These are phyloP conservation scores for Lyophyllum decastes DNA, from an alignment of 768 basidiomycete species.

Conservation along the genomic window DNA sequence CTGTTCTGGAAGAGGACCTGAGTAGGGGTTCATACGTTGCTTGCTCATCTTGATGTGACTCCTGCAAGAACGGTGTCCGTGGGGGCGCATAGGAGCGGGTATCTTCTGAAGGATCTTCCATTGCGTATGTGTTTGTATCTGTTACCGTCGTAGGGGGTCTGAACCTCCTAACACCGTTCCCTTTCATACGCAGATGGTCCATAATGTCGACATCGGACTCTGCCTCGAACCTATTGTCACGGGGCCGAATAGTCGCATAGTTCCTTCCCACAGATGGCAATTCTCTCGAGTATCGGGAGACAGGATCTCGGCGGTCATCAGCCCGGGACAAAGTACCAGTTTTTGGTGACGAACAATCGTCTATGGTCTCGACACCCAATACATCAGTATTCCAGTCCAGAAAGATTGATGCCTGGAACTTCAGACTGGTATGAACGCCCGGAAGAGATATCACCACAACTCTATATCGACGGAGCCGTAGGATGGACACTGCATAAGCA, in stretches of 20 bases:
- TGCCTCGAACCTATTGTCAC: neutral
- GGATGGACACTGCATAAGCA: constrained; percentile 58
- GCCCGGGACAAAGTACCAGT: neutral
- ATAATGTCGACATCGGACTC: constrained; percentile 17
- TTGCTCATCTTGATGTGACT: neutral
- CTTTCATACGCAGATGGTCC: constrained; percentile 10
- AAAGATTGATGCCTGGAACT: constrained; percentile 52
- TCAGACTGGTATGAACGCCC: constrained; percentile 44
- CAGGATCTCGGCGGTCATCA: neutral
- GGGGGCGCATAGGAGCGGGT: neutral
- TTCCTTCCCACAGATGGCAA: neutral
- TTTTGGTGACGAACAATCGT: constrained; percentile 7
- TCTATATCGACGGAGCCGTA: constrained; percentile 54
- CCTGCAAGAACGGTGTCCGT: neutral
- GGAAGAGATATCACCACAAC: constrained; percentile 53
- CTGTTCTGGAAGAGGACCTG: constrained; percentile 12
- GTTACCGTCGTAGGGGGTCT: neutral
- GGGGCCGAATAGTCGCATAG: neutral
- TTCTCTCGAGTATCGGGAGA: neutral
- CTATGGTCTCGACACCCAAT: constrained; percentile 23
- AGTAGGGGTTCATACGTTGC: neutral
- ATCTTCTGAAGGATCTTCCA: neutral
- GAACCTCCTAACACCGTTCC: neutral
- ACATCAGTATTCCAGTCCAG: constrained; percentile 51
- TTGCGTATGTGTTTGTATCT: neutral